Percentiles rank a stretch among this genome's conserved stretches.
Conservation (phyloP, 2,329 filamentous ascomycete genomes). For the Elsinoe australis region DNA sequence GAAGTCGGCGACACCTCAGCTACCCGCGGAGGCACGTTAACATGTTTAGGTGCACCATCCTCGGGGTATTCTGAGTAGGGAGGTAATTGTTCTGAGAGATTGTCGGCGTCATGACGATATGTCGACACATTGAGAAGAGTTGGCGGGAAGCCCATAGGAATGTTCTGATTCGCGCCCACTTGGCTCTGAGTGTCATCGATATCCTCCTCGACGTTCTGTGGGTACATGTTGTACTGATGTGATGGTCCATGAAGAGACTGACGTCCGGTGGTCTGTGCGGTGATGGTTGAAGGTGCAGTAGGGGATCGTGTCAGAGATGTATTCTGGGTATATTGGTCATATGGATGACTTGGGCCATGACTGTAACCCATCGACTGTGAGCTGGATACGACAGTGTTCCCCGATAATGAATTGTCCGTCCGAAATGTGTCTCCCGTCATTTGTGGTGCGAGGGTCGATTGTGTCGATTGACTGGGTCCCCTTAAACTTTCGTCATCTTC, state of each 20-base stretch:
- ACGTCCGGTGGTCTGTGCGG: conserved; percentile 35
- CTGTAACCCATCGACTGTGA: conserved; percentile 35
- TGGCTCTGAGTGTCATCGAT: conserved; percentile 45
- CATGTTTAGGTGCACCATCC: conserved; percentile 43
- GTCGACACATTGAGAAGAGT: conserved; percentile 1
- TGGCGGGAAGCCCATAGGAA: conserved; percentile 64
- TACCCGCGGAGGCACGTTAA: conserved; percentile 10
- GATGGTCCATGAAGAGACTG: conserved; percentile 48
- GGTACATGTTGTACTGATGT: conserved; percentile 81
- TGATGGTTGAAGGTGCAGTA: conserved; percentile 58
- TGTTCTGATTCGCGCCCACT: conserved; percentile 33
- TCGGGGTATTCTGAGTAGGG: conserved; percentile 88
- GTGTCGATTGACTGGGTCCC: conserved; percentile 22
- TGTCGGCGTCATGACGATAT: conserved; percentile 15
- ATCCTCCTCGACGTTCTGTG: conserved; percentile 60
- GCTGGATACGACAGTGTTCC: conserved; percentile 14
- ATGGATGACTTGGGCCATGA: conserved; percentile 72
- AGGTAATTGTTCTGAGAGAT: conserved; percentile 74
- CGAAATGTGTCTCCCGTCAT: conserved; percentile 15
- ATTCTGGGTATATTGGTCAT: conserved; percentile 74
- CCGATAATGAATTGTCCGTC: conserved; percentile 12
- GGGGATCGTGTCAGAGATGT: conserved; percentile 48
- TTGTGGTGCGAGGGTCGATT: conserved; percentile 3
- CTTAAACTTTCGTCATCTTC: conserved; percentile 28
- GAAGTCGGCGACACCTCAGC: conserved; percentile 20